Conservation (phyloP, 306 rosid genomes). For the Pyrus bretschneideri region DNA sequence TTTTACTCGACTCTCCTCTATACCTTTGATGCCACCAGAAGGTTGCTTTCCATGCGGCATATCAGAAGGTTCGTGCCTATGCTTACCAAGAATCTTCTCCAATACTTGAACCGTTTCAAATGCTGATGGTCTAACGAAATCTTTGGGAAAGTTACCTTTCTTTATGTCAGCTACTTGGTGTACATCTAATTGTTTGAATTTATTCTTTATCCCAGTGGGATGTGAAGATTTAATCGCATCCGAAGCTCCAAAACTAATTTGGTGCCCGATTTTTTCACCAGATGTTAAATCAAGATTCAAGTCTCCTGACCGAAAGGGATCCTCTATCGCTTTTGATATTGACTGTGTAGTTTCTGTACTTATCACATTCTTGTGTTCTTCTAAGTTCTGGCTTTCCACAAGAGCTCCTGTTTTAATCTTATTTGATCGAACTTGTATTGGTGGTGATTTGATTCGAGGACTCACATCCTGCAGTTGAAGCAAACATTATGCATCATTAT, state of each 20-base stretch:
- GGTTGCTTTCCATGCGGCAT: neutral
- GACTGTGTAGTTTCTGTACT: neutral
- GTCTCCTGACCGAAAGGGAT: constrained; percentile 15
- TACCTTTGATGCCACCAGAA: constrained; percentile 12
- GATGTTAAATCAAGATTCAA: constrained; percentile 8
- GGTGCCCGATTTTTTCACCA: constrained; percentile 11
- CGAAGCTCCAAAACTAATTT: constrained; percentile 5
- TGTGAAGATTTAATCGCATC: constrained; percentile 6
- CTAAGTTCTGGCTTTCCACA: constrained; percentile 12
- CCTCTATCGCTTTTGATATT: constrained; percentile 5
- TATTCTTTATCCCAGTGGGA: constrained; percentile 15
- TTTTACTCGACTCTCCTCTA: constrained; percentile 16
- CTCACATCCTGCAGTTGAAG: constrained; percentile 45
- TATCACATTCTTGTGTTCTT: constrained; percentile 13
- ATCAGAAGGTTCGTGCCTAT: constrained; percentile 11
- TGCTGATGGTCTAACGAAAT: constrained; percentile 15
- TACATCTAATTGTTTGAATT: constrained; percentile 6
- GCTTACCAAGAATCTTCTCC: constrained; percentile 18
- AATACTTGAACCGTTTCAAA: constrained; percentile 19
- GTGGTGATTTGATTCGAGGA: constrained; percentile 45
- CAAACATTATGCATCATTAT: constrained; percentile 14
- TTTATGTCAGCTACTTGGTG: constrained; percentile 17
- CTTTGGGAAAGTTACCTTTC: constrained; percentile 25
- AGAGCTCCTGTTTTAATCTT: constrained; percentile 17
- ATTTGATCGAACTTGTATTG: constrained; percentile 24